Base-by-base conservation (phyloP, 1,139 yeast species). In the Pichia kudriavzevii region DNA sequence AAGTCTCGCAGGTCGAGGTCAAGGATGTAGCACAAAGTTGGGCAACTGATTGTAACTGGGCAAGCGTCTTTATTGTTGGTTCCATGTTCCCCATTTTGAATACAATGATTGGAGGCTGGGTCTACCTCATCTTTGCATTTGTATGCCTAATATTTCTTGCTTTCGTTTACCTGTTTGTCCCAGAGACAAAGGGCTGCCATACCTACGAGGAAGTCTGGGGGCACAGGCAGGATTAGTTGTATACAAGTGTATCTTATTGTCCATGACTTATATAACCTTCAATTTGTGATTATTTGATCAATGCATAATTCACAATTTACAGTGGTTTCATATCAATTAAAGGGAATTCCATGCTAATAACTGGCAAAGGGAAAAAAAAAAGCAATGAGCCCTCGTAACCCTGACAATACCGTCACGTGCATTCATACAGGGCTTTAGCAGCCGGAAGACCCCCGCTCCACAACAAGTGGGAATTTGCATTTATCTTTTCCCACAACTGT, bases 11-110 rank as follows among this genome's bases (percentile, higher is more conserved):
- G 40, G 65, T 74, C 2, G 73, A 74, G 38, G 93, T 91, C 4
- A 80, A 77, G 40, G 93, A 88, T 2, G 67, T 76, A 32, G 96
- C 97, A 1, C 98, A 91, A 59, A 79, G 94, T 53, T 79, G 85
- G 67, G 97, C 95, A 8, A 83, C 93, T 0, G 75, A 87, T 10
- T 73, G 85, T 64, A 91, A 88, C 57, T 88, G 97, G 96, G 49
- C 82, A 9, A 82, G 94, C 5, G 87, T 95, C 0, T 88, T 91
- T 51, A 48, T 76, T 1, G 78, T 88, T 26, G 96, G 95, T 0
- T 80, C 69, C 45, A 53, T 75, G 26, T 91, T 91, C 64, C 98
- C 98, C 1, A 61, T 79, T 5, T 58, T 83, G 31, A 77, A 79
- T 53, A 61, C 63, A 19, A 47, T 60, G 7, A 56, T 87, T 28